A percentile compares a stretch with the other conserved stretches of the same genome.
phyloP scores from a whole-genome alignment of 768 basidiomycete genomes.

The Mycena rebaudengoi region DNA sequence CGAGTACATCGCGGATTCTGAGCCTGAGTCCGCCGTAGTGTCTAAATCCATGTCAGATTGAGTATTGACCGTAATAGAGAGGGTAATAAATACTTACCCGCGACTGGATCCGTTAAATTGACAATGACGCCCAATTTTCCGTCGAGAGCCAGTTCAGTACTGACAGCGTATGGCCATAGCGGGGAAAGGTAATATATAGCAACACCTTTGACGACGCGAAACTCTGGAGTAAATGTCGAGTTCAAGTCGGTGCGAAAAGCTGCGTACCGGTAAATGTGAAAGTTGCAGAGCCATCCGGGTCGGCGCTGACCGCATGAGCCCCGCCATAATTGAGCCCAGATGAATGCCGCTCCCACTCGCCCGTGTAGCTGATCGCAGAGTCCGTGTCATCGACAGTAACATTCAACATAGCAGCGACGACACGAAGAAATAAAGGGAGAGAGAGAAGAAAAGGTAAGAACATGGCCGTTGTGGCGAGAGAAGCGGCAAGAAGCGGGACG shows the following conservation, averaged over 20 bases:
- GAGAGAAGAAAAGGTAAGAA: neutral
- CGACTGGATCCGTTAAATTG: slow-evolving; percentile 38
- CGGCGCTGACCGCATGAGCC: slow-evolving; percentile 36
- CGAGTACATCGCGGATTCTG: slow-evolving; percentile 8
- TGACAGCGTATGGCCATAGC: slow-evolving; percentile 55
- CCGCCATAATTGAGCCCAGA: slow-evolving; percentile 44
- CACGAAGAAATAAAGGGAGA: neutral
- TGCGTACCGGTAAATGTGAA: slow-evolving; percentile 51
- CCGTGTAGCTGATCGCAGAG: neutral
- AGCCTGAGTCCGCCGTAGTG: neutral
- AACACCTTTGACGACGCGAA: slow-evolving; percentile 39
- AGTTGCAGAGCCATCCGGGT: slow-evolving; percentile 42
- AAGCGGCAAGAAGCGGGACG: too few relatives aligned
- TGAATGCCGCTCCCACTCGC: slow-evolving; percentile 13
- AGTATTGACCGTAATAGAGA: too few relatives aligned
- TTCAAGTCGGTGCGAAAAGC: neutral
- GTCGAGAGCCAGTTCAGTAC: slow-evolving; percentile 50
- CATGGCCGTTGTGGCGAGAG: neutral
- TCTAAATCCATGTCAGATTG: too few relatives aligned
- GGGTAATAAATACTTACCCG: neutral
- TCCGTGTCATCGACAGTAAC: slow-evolving; percentile 22
- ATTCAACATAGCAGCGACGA: slow-evolving; percentile 15
- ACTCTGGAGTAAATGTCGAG: neutral
- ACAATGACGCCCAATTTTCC: slow-evolving; percentile 40
- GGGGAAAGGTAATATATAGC: slow-evolving; percentile 56